Base-by-base conservation (phyloP, 345 rosid genomes). In the Viola odorata region DNA sequence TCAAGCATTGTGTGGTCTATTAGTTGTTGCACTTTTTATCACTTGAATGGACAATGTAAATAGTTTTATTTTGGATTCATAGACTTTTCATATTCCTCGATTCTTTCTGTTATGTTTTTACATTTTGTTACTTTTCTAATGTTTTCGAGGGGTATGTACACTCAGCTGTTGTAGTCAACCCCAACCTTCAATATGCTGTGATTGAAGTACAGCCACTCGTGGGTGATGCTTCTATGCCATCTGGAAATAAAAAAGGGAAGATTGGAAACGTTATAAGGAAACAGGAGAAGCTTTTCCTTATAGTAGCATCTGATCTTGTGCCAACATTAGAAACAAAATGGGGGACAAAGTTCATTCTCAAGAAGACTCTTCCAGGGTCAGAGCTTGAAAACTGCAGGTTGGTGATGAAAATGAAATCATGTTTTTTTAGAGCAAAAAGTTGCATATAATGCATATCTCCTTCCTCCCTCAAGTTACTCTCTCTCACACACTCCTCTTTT, bases 301-400 rank as follows among this genome's bases (percentile, higher is more conserved):
- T 89, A 53, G 85, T 92, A 58, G 98, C 96, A 55, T 81, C 77
- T 14, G 94, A 89, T 76, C 96, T 92, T 74, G 96, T 87, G 73
- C 77, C 88, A 62, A 70, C 82, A 36, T 53, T 92, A 56, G 95
- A 89, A 81, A 75, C 82, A 41, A 89, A 87, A 80, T 87, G 96
- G 98, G 89, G 81, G 44, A 69, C 68, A 67, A 87, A 87, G 79
- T 89, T 92, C 62, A 51, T 77, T 45, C 68, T 84, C 61, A 82
- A 72, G 78, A 87, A 82, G 81, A 83, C 82, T 12, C 55, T 92
- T 58, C 66, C 64, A 44, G 98, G 98, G 51, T 80, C 88, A 32
- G 88, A 85, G 78, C 95, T 92, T 70, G 98, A 92, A 78, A 81
- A 85, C 66, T 89, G 85, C 96, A 87, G 94, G 98, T 92, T 60